Base-by-base conservation (phyloP, 2,329 filamentous ascomycete genomes). In the Colletotrichum higginsianum region DNA sequence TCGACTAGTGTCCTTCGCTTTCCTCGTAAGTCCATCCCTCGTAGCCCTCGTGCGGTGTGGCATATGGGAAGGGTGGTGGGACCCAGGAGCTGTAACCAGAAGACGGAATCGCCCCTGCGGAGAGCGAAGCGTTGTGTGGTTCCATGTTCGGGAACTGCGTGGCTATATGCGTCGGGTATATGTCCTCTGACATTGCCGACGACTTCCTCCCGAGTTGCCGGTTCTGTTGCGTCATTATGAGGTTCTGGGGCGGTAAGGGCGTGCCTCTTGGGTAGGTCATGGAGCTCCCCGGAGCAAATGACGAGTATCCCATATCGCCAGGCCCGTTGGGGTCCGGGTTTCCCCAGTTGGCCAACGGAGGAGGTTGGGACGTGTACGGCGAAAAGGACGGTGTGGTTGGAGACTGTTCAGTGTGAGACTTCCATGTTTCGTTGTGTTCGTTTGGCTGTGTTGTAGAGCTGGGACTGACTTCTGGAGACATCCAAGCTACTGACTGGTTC, bases 321-420 rank as follows among this genome's bases (percentile, higher is more conserved):
- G 84, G 82, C 50, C 82, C 75, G 12, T 79, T 78, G 42, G 83
- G 67, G 47, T 86, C 83, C 8, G 83, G 77, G 61, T 81, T 79
- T 40, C 80, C 77, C 87, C 86, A 88, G 3, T 82, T 77, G 35
- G 82, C 77, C 0, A 85, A 79, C 2, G 82, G 72, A 16, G 83
- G 78, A 1, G 80, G 79, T 52, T 84, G 82, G 26, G 84, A 81
- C 7, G 83, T 80, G 75, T 87, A 89, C 2, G 86, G 83, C 6
- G 87, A 85, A 71, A 86, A 87, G 3, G 84, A 85, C 0, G 86
- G 82, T 4, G 85, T 85, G 44, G 88, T 81, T 12, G 87, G 84
- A 9, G 87, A 85, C 50, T 87, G 87, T 52, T 86, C 82, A 12
- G 86, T 77, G 75, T 86, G 88, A 8, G 83, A 78, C 71, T 84